A percentile compares a stretch with the other conserved stretches of the same genome.
Evolutionary conservation across 2,329 filamentous ascomycete species (phyloP).

Genomic region (Phyllosticta ampelicida): DNA sequence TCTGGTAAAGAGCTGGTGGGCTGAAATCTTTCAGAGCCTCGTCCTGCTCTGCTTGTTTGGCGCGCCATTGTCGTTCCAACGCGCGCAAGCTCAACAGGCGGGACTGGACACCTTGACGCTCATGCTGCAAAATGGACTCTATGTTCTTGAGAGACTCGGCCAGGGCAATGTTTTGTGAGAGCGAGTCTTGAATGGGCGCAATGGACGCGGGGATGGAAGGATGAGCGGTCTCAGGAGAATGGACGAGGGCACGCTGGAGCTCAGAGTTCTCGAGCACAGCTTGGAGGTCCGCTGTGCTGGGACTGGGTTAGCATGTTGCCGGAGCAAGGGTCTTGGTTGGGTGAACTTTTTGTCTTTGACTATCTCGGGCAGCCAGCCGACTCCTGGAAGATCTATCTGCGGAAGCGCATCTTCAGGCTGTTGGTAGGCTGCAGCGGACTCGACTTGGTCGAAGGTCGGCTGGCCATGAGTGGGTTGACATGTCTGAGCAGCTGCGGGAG

Average conservation of each 20-base stretch:
- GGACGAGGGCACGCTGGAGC: conserved; percentile 64
- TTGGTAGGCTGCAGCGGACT: neutral
- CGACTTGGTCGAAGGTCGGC: conserved; percentile 20
- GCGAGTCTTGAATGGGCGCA: conserved; percentile 49
- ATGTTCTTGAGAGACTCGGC: conserved; percentile 52
- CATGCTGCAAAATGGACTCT: conserved; percentile 47
- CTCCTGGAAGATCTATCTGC: conserved; percentile 28
- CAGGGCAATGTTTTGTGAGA: conserved; percentile 62
- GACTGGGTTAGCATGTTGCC: conserved; percentile 13
- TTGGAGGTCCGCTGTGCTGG: conserved; percentile 68
- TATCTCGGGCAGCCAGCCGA: conserved; percentile 67
- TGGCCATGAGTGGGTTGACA: neutral
- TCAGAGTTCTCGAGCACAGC: conserved; percentile 52
- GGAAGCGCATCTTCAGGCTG: neutral
- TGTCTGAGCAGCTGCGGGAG: conserved; percentile 12
- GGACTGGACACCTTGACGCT: conserved; percentile 64
- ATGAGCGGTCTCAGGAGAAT: conserved; percentile 56
- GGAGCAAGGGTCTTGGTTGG: conserved; percentile 12
- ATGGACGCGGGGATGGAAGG: conserved; percentile 58
- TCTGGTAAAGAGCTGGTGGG: conserved; percentile 75
- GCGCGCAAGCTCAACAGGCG: conserved; percentile 74
- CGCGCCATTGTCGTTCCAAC: conserved; percentile 83
- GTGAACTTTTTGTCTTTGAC: conserved; percentile 70
- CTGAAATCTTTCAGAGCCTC: conserved; percentile 73
- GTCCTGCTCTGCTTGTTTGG: conserved; percentile 85